These are phyloP conservation scores for Mortierella claussenii DNA, from an alignment of 192 early-diverging fungal genomes.

Conservation along the genomic window DNA sequence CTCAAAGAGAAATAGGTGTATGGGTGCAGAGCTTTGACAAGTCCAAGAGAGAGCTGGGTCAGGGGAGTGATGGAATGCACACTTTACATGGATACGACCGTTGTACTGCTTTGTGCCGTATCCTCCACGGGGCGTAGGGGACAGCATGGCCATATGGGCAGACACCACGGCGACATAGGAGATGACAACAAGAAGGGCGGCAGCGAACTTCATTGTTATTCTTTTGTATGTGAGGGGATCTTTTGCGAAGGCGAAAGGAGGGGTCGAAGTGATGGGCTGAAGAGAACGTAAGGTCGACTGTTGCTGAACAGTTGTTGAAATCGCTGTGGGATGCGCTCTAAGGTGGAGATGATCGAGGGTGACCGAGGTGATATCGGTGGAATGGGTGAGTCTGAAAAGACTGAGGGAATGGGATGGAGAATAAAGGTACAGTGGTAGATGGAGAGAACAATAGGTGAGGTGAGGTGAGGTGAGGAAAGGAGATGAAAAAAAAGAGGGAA, in stretches of 20 bases:
- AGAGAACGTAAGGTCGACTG: too few species aligned
- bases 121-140: constrained; percentile 43
- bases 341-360: not conserved
- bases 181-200: constrained; percentile 24
- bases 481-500: not conserved
- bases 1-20: too few species aligned
- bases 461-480: too few species aligned
- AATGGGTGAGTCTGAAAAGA: constrained; percentile 1
- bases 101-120: constrained; percentile 44
- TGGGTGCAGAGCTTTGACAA: too few species aligned
- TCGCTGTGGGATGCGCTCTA: not conserved
- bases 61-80: not conserved
- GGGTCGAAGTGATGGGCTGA: too few species aligned
- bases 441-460: not conserved
- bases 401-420: not conserved
- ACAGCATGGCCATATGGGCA: constrained; percentile 45
- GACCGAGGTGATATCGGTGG: not conserved
- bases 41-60: too few species aligned
- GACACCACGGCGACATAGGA: constrained; percentile 34
- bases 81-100: constrained; percentile 44
- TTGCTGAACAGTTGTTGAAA: constrained; percentile 2
- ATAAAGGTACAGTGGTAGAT: not conserved
- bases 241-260: not conserved
- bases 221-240: not conserved
- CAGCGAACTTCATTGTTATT: constrained; percentile 43